A percentile compares a stretch with the other conserved stretches of the same genome.
Conservation (phyloP, 345 rosid genomes). For the Capsella bursapastoris region DNA sequence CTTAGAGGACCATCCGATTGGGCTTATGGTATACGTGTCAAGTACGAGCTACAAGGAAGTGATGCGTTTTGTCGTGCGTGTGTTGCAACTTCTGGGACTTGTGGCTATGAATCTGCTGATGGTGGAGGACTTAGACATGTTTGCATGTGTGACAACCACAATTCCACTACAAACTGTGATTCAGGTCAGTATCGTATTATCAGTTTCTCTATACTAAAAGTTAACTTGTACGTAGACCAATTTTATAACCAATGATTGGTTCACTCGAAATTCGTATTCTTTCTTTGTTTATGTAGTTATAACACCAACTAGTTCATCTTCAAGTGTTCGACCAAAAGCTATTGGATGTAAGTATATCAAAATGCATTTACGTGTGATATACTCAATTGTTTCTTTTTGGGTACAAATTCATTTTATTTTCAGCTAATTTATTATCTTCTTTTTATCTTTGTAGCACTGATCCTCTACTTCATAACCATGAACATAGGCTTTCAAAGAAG, state of each 20-base stretch:
- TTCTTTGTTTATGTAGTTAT: slow-evolving; percentile 10
- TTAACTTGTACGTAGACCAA: too few relatives aligned
- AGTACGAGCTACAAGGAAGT: slow-evolving; percentile 72
- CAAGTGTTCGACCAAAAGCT: slow-evolving; percentile 15
- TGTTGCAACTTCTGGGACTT: slow-evolving; percentile 82
- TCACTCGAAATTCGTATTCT: too few relatives aligned
- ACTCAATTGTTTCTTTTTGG: not conserved
- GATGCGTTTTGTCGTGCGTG: slow-evolving; percentile 79
- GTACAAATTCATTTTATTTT: not conserved
- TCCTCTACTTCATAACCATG: slow-evolving; percentile 26
- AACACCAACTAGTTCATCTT: slow-evolving; percentile 24
- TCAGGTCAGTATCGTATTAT: slow-evolving; percentile 48
- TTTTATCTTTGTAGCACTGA: slow-evolving; percentile 26
- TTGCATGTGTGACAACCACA: slow-evolving; percentile 70
- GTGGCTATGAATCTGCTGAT: slow-evolving; percentile 62
- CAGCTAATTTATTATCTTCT: not conserved
- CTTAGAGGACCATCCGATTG: slow-evolving; percentile 59
- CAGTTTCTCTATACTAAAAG: too few relatives aligned
- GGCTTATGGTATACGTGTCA: slow-evolving; percentile 81
- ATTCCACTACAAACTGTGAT: slow-evolving; percentile 87
- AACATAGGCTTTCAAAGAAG: slow-evolving; percentile 1
- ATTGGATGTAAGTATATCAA: slow-evolving; percentile 37
- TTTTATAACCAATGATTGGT: not conserved
- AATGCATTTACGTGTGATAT: slow-evolving; percentile 7
- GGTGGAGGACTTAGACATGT: slow-evolving; percentile 70